phyloP scores from a whole-genome alignment of 257 asterid species.

The Solanum boliviense region DNA sequence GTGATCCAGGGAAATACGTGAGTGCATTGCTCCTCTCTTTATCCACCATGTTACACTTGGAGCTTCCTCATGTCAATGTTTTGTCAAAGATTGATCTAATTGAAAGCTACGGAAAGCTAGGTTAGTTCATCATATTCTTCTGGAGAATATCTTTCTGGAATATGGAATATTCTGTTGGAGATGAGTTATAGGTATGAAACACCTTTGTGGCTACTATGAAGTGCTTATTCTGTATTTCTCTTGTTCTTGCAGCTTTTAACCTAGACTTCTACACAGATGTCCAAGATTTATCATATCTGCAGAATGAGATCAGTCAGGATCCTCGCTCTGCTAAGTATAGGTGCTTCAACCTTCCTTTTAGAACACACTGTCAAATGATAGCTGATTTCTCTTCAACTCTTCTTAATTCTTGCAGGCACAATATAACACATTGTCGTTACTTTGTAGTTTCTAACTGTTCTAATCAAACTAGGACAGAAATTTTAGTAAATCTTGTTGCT shows the following conservation, averaged over 20 bases:
- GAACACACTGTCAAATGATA: background rate
- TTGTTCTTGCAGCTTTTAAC: conserved; percentile 64
- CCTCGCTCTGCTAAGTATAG: conserved; percentile 80
- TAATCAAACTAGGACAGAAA: background rate
- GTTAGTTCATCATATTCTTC: conserved; percentile 20
- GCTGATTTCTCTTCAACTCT: background rate
- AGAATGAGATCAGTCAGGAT: conserved; percentile 75
- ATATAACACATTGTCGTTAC: background rate
- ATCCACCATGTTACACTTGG: conserved; percentile 93
- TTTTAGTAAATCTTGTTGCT: background rate
- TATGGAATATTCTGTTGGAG: background rate
- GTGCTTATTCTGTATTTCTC: conserved; percentile 1
- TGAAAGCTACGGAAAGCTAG: conserved; percentile 84
- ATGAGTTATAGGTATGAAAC: background rate
- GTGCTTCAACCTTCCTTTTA: conserved; percentile 18
- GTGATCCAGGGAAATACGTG: conserved; percentile 93
- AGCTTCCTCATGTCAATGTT: conserved; percentile 94
- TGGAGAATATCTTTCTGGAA: background rate
- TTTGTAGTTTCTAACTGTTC: background rate
- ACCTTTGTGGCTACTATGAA: background rate
- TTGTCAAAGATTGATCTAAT: conserved; percentile 92
- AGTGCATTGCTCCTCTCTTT: conserved; percentile 85
- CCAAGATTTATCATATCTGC: conserved; percentile 78
- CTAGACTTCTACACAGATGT: conserved; percentile 97
- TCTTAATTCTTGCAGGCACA: background rate